Evolutionary conservation across 345 rosid species (phyloP), one percentile per base, ranked within the genome.

Genomic region (Draba incana): DNA sequence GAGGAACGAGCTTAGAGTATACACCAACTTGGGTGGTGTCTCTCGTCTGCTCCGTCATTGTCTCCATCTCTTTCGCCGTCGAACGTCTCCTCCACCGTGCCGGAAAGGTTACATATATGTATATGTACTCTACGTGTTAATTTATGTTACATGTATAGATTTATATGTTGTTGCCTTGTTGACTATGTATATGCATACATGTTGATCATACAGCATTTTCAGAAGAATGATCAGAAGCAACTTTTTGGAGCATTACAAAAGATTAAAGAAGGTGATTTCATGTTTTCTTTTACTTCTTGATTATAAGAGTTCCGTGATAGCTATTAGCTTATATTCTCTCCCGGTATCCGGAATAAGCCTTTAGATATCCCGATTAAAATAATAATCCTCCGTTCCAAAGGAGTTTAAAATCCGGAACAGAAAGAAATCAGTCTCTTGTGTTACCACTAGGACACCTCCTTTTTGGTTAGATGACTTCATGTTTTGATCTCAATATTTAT

Each of bases 21-120:
- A 88, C 96, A 2, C 92, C 97, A 10, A 91, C 96, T 6, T 88
- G 97, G 97, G 86, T 91, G 12, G 87, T 92, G 10, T 92, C 98
- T 15, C 77, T 76, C 4, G 97, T 92, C 64, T 90, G 97, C 87
- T 43, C 72, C 25, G 84, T 88, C 62, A 90, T 92, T 11, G 96
- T 92, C 49, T 27, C 80, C 44, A 66, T 92, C 13, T 92, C 98
- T 57, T 85, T 92, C 13, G 68, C 72, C 46, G 83, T 80, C 38
- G 98, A 90, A 50, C 86, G 97, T 57, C 0, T 80, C 23, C 80
- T 92, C 37, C 97, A 92, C 50, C 79, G 70, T 67, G 62, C 82
- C 56, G 98, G 98, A 73, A 92, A 92, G 90, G 98, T 66, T 35
- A 27, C 20, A 35, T 43, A n/a, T 27, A 64, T 4, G 11, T 3